Base-by-base conservation (phyloP, 805 yeast species). In the Candida nemodendra region DNA sequence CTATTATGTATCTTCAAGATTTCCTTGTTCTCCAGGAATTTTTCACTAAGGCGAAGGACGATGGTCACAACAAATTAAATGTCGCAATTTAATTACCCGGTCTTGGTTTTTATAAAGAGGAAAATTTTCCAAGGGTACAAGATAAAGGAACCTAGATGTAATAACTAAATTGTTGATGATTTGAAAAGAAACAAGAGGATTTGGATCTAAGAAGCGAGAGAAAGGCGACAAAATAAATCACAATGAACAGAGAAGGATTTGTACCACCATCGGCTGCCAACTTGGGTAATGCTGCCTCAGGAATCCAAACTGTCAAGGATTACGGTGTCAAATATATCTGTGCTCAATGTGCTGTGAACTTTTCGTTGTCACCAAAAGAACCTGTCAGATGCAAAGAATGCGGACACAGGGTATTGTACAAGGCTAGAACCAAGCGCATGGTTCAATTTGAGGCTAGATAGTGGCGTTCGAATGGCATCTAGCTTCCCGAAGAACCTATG, bases 371-470 rank as follows among this genome's bases (percentile, higher is more conserved):
- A 37, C 88, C 91, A 68, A 87, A 85, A 52, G 99, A 93, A 64
- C 95, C 98, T 21, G 95, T 93, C 48, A 85, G 98, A 71, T 93
- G 99, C 70, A 90, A 89, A 68, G 95, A 90, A 53, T 93, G 99
- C 68, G 99, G 99, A 47, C 98, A 93, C 70, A 84, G 99, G 69
- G 97, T 93, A 44, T 72, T 93, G 47, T 87, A 91, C 72, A 93
- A 93, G 72, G 95, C 96, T 45, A 84, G 99, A 72, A 91, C 98
- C 34, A 86, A 90, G 74, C 80, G 98, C 72, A 87, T 91, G 95
- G 95, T 84, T 36, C 90, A 84, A 65, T 84, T 83, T 59, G 90
- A 83, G 64, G 90, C 91, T 21, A 77, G 90, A 61, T 83, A 62
- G n/a, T n/a, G 29, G 13, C 9, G 14, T 7, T 13, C 6, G 4